Evolutionary conservation across 1,284 basidiomycete species (phyloP).

Genomic region (Cryptococcus hybrid): DNA sequence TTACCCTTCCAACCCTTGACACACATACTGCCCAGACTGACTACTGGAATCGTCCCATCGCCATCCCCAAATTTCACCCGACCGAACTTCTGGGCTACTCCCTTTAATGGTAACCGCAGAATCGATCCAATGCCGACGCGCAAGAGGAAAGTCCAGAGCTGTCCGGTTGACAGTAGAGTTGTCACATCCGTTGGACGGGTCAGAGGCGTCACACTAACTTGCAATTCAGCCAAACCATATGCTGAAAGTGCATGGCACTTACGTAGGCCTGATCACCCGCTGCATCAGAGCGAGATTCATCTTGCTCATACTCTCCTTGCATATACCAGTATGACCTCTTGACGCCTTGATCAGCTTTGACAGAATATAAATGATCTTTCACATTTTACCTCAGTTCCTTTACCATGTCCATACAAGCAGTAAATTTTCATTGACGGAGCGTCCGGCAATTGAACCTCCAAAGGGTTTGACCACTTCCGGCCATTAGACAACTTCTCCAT

Average conservation of each 20-base stretch:
- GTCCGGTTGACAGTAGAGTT: constrained; percentile 51
- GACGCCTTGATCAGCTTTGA: constrained; percentile 9
- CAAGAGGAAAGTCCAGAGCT: constrained; percentile 61
- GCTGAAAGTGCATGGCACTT: constrained; percentile 6
- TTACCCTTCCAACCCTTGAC: constrained; percentile 88
- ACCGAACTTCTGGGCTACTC: constrained; percentile 65
- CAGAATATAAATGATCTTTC: background rate
- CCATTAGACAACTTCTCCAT: constrained; percentile 5
- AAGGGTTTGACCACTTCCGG: constrained; percentile 90
- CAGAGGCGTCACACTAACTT: constrained; percentile 49
- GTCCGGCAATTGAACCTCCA: constrained; percentile 82
- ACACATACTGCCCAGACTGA: constrained; percentile 94
- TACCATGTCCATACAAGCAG: constrained; percentile 94
- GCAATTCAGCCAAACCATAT: no score
- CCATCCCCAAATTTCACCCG: constrained; percentile 91
- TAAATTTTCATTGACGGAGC: constrained; percentile 92
- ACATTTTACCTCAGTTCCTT: constrained; percentile 79
- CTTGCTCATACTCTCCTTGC: constrained; percentile 66
- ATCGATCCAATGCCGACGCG: constrained; percentile 77
- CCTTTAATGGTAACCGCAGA: constrained; percentile 68
- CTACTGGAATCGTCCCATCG: constrained; percentile 89
- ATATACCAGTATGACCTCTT: constrained; percentile 61
- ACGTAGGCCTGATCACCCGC: constrained; percentile 40
- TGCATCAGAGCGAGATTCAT: constrained; percentile 59
- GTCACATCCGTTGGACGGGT: constrained; percentile 48